These are phyloP conservation scores for Venustampulla echinocandica DNA, from an alignment of 495 filamentous ascomycete genomes.

Conservation along the genomic window DNA sequence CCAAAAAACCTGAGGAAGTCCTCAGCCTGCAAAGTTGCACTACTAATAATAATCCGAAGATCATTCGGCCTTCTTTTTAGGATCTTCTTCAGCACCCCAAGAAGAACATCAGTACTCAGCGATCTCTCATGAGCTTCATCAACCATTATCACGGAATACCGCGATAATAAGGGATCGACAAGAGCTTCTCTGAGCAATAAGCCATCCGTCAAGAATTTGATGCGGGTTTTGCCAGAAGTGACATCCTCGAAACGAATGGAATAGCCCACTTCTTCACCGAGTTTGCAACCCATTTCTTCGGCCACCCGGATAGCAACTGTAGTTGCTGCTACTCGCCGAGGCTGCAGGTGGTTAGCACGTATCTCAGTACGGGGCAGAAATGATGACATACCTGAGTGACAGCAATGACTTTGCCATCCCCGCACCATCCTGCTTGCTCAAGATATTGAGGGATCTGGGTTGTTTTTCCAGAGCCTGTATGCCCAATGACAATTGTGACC, in stretches of 20 bases:
- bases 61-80: constrained; percentile 64
- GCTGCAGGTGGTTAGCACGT: constrained; percentile 42
- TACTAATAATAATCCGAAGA: constrained; percentile 83
- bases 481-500: constrained; percentile 77
- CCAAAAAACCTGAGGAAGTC: constrained; percentile 80
- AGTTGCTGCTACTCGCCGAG: constrained; percentile 84
- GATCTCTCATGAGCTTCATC: constrained; percentile 97
- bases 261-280: constrained; percentile 94
- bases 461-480: constrained; percentile 87
- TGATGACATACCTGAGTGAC: constrained; percentile 71
- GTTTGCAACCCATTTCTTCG: constrained; percentile 80
- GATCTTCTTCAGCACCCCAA: constrained; percentile 95
- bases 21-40: constrained; percentile 88
- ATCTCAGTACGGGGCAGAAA: background rate
- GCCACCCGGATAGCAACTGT: constrained; percentile 87
- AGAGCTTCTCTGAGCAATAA: constrained; percentile 89
- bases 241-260: constrained; percentile 94
- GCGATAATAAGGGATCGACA: constrained; percentile 82
- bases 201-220: constrained; percentile 97
- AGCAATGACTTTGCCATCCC: constrained; percentile 68
- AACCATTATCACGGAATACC: constrained; percentile 97
- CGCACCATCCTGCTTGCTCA: constrained; percentile 82
- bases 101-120: constrained; percentile 85
- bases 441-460: constrained; percentile 86
- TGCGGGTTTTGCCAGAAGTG: constrained; percentile 77